phyloP scores from a whole-genome alignment of 1,284 basidiomycete genomes.

The Tremellales sp. region DNA sequence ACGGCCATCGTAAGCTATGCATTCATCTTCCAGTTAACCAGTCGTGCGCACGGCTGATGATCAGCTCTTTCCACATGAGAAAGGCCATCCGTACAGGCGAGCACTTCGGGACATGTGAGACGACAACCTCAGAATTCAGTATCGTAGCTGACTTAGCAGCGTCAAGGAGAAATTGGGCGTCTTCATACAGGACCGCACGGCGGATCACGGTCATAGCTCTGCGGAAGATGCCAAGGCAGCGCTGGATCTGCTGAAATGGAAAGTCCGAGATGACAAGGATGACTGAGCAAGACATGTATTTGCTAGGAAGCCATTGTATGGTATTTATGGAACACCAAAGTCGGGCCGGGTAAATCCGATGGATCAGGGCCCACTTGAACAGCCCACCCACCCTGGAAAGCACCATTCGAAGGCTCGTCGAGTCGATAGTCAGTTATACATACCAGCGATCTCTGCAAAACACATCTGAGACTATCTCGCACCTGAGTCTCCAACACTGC shows the following conservation, averaged over 20 bases:
- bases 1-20: conserved; percentile 57
- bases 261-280: conserved; percentile 45
- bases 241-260: conserved; percentile 66
- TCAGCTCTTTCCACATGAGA: conserved; percentile 71
- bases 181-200: conserved; percentile 70
- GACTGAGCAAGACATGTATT: too few species aligned
- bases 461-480: too few species aligned
- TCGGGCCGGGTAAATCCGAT: too few species aligned
- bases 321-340: too few species aligned
- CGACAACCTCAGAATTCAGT: not conserved
- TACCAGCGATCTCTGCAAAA: too few species aligned
- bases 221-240: conserved; percentile 79
- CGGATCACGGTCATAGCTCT: conserved; percentile 72
- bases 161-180: conserved; percentile 70
- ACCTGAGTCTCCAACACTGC: too few species aligned
- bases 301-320: too few species aligned
- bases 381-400: too few species aligned
- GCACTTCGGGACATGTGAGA: conserved; percentile 73
- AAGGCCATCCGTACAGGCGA: conserved; percentile 70
- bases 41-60: not conserved
- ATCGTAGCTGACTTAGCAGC: conserved; percentile 47
- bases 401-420: too few species aligned
- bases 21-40: not conserved
- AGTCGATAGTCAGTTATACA: too few species aligned
- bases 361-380: too few species aligned